Base-by-base conservation (phyloP, 768 basidiomycete genomes). In the Lentinus tigrinus region DNA sequence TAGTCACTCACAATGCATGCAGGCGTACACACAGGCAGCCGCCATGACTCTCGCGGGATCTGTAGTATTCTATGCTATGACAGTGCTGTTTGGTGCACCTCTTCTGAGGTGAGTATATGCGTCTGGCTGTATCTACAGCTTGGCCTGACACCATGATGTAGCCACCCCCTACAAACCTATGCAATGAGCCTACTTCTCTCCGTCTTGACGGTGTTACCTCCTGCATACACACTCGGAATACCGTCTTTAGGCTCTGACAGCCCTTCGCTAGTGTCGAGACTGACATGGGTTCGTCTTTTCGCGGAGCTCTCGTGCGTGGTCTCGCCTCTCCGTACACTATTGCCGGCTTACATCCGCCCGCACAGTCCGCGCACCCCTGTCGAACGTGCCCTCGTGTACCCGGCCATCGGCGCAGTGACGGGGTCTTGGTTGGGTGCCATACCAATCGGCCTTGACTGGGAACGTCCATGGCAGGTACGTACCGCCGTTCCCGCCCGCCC, bases 381-480 rank as follows among this genome's bases (percentile, higher is more conserved):
- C 26, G 96, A 98, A 70, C 78, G 88, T 52, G 84, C 85, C 0
- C 70, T 96, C 21, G 81, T 95, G 17, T 94, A 91, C 65, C 92
- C 96, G 16, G 81, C 83, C 11, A 66, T 88, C 24, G 92, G 92
- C 39, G 76, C 90, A 0, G 62, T 89, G 42, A 27, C 87, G 19
- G 96, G 95, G 5, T 78, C 82, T 43, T 97, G 94, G 95, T 36
- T 81, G 14, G 95, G 94, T 16, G 84, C 82, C 10, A 77, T 95
- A 46, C 91, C 93, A 2, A 87, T 95, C 46, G 90, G 93, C 0
- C 83, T 98, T 17, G 96, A 98, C 73, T 98, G 96, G 96, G 95
- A 95, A 68, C 82, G 93, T 37, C 93, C 95, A 7, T 98, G 95
- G 95, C 96, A 98, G 88, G 94, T 91, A 52, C 56, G 83, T 74